Percentiles rank a stretch among this genome's conserved stretches.
Evolutionary conservation across 371 early-diverging fungal genomes (phyloP).

Genomic region (Homolaphlyctis polyrhiza): DNA sequence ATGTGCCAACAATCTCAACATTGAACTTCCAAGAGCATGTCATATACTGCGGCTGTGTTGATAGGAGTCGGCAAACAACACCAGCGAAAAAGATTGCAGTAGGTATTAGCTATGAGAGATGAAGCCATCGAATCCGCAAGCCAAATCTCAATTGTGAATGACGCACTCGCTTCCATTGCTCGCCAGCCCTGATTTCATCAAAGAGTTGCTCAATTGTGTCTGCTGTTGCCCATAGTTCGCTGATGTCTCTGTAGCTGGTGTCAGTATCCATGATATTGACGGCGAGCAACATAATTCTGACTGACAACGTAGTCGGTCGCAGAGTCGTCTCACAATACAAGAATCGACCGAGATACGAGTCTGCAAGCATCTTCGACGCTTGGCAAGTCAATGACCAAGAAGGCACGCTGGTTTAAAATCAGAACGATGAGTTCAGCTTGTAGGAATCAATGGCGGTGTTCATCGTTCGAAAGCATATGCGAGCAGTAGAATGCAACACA

Average conservation of each 20-base stretch:
- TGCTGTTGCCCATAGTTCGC: conserved; percentile 74
- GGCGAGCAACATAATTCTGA: background rate
- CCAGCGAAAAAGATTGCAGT: no score
- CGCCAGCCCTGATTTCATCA: conserved; percentile 46
- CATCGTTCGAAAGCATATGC: background rate
- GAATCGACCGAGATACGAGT: conserved; percentile 78
- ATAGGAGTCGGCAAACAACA: background rate
- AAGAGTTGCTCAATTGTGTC: conserved; percentile 59
- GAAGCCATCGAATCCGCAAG: background rate
- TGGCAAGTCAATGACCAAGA: conserved; percentile 67
- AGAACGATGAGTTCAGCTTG: no score
- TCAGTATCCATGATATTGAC: background rate
- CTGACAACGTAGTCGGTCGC: background rate
- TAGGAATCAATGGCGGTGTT: background rate
- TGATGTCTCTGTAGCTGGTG: conserved; percentile 50
- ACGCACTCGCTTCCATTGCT: conserved; percentile 37
- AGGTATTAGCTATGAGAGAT: background rate
- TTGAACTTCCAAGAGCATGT: conserved; percentile 73
- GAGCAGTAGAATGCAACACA: background rate
- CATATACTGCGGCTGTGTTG: conserved; percentile 36
- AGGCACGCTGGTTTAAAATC: conserved; percentile 72
- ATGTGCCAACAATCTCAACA: conserved; percentile 70
- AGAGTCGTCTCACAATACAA: conserved; percentile 57
- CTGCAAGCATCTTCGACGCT: conserved; percentile 63
- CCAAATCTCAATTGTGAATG: background rate